phyloP scores from a whole-genome alignment of 257 asterid species.

The Mentha longifolia region DNA sequence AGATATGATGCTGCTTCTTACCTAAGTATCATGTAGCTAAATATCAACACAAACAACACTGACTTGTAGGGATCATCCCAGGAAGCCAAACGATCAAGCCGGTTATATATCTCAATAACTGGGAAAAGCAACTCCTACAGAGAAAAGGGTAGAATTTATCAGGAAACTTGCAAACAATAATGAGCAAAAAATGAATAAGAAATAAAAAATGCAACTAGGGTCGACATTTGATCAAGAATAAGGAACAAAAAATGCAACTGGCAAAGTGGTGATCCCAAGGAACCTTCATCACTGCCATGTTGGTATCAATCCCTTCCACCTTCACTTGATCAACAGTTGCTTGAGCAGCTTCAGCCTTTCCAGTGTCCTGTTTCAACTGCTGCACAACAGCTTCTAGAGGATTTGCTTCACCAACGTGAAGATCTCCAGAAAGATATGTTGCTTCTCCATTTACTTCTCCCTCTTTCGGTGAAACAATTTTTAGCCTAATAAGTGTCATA shows the following conservation, averaged over 20 bases:
- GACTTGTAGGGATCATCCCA: slow-evolving; percentile 89
- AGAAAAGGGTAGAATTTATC: slow-evolving; percentile 32
- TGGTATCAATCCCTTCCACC: slow-evolving; percentile 92
- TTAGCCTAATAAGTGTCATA: slow-evolving; percentile 62
- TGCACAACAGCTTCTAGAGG: slow-evolving; percentile 78
- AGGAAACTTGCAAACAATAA: slow-evolving; percentile 16
- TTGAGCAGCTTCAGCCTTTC: slow-evolving; percentile 92
- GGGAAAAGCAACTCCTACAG: slow-evolving; percentile 82
- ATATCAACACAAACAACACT: slow-evolving; percentile 52
- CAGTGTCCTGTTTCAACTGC: slow-evolving; percentile 75
- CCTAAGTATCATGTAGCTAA: slow-evolving; percentile 67
- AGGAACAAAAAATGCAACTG: slow-evolving; percentile 21
- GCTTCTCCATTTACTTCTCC: slow-evolving; percentile 50
- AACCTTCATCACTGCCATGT: slow-evolving; percentile 89
- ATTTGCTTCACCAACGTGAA: slow-evolving; percentile 69
- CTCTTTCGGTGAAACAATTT: slow-evolving; percentile 53
- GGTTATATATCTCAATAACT: slow-evolving; percentile 46
- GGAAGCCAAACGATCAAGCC: slow-evolving; percentile 61
- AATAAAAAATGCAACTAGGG: not conserved
- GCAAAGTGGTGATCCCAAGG: slow-evolving; percentile 25
- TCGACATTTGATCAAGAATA: slow-evolving; percentile 1
- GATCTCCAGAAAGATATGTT: slow-evolving; percentile 57
- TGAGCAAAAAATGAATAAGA: not conserved
- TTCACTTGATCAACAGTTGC: slow-evolving; percentile 91
- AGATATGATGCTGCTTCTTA: slow-evolving; percentile 30